These are phyloP conservation scores for Pinus albicaulis DNA, from an alignment of 75 land plant genomes.

Conservation along the genomic window DNA sequence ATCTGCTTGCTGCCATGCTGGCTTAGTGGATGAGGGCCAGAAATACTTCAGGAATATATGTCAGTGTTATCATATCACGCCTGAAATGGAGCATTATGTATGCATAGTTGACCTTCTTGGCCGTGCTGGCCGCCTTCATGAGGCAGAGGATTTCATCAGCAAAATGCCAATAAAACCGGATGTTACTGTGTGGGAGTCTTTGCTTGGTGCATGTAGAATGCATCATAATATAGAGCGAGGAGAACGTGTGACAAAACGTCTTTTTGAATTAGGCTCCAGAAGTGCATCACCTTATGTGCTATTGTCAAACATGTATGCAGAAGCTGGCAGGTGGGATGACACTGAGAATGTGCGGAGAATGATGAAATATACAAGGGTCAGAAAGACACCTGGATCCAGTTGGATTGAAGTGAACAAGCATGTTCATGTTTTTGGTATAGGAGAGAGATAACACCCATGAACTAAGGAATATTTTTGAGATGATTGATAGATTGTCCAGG, in stretches of 20 bases:
- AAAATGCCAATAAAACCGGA: slow-evolving; percentile 48
- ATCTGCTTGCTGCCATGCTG: slow-evolving; percentile 42
- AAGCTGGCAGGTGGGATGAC: slow-evolving; percentile 19
- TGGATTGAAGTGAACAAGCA: slow-evolving; percentile 47
- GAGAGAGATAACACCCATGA: slow-evolving; percentile 42
- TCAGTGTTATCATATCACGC: slow-evolving; percentile 19
- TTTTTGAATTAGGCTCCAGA: slow-evolving; percentile 11
- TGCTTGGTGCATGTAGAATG: slow-evolving; percentile 35
- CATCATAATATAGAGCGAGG: slow-evolving; percentile 20
- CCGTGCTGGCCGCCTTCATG: slow-evolving; percentile 41
- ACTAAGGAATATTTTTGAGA: slow-evolving; percentile 18
- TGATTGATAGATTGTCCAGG: slow-evolving; percentile 18
- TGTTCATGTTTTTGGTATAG: slow-evolving; percentile 43
- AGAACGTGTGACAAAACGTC: slow-evolving; percentile 21
- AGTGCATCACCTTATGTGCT: slow-evolving; percentile 43
- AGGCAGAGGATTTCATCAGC: slow-evolving; percentile 27
- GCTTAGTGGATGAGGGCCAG: slow-evolving; percentile 36
- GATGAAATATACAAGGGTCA: slow-evolving; percentile 27
- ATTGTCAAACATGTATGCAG: slow-evolving; percentile 43
- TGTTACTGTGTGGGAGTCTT: slow-evolving; percentile 34
- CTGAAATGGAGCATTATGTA: slow-evolving; percentile 45
- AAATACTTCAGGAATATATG: slow-evolving; percentile 29
- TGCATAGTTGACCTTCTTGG: slow-evolving; percentile 42
- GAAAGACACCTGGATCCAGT: slow-evolving; percentile 38
- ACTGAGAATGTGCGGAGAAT: slow-evolving; percentile 29